Evolutionary conservation across 352 stramenopile species (phyloP).

Genomic region (Phytopythium helicoides): DNA sequence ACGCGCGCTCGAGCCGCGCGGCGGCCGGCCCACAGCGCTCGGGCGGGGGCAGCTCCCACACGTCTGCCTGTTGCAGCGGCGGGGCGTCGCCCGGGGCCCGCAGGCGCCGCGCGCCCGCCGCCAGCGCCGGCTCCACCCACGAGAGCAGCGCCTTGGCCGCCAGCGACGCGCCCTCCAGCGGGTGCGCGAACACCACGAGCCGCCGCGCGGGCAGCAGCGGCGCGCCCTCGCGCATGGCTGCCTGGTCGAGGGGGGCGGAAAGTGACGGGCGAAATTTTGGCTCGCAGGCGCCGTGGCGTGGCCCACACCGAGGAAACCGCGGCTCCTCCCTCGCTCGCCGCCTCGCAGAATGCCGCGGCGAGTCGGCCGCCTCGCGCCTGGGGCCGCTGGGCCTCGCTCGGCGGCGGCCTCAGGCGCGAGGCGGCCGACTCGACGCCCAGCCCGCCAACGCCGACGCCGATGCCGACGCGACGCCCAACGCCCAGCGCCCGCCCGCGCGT

Average conservation of each 20-base stretch:
- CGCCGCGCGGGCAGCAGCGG: constrained; percentile 30
- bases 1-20: constrained; percentile 52
- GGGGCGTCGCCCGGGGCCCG: constrained; percentile 17
- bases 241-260: neutral
- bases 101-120: constrained; percentile 26
- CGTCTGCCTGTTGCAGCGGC: constrained; percentile 49
- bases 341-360: too few species aligned
- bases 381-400: too few species aligned
- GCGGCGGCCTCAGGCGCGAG: too few species aligned
- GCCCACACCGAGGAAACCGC: too few species aligned
- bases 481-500: too few species aligned
- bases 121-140: constrained; percentile 46
- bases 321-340: too few species aligned
- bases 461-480: too few species aligned
- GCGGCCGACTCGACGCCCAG: too few species aligned
- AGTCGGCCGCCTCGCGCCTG: too few species aligned
- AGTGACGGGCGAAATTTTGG: too few species aligned
- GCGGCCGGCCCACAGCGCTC: constrained; percentile 43
- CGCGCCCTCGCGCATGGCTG: constrained; percentile 7
- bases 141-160: constrained; percentile 37
- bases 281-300: too few species aligned
- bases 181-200: constrained; percentile 26
- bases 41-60: constrained; percentile 50
- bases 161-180: constrained; percentile 39
- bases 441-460: too few species aligned